These are phyloP conservation scores for Mycena latifolia DNA, from an alignment of 768 basidiomycete species.

Conservation along the genomic window DNA sequence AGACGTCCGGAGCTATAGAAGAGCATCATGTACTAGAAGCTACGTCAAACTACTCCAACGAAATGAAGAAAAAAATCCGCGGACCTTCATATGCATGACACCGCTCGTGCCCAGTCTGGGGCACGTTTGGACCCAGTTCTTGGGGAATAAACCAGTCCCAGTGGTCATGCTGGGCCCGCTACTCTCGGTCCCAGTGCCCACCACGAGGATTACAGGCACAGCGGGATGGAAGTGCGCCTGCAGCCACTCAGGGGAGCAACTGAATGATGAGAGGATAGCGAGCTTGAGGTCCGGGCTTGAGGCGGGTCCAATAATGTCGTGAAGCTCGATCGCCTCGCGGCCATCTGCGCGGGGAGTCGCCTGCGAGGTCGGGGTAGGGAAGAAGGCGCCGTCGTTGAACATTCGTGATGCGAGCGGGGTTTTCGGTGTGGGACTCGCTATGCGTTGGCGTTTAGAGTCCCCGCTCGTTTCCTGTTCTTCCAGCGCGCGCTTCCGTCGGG, in stretches of 20 bases:
- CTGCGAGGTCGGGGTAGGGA: constrained; percentile 49
- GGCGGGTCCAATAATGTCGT: constrained; percentile 28
- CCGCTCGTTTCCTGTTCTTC: constrained; percentile 45
- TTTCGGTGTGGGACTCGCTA: constrained; percentile 42
- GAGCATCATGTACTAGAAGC: constrained; percentile 81
- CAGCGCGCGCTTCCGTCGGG: constrained; percentile 74
- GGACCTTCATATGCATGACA: constrained; percentile 86
- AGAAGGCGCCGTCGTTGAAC: constrained; percentile 23
- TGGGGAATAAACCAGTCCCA: too few species aligned
- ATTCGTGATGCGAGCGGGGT: constrained; percentile 54
- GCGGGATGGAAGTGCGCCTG: constrained; percentile 76
- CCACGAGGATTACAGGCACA: constrained; percentile 83
- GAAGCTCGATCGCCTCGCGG: constrained; percentile 37
- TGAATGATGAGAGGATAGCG: constrained; percentile 83
- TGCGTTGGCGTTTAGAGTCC: constrained; percentile 39
- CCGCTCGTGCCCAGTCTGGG: constrained; percentile 74
- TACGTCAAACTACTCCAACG: neutral
- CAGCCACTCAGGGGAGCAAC: constrained; percentile 80
- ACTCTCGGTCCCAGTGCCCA: constrained; percentile 73
- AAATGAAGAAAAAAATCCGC: neutral
- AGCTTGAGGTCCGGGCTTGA: constrained; percentile 78
- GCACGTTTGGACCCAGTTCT: constrained; percentile 76
- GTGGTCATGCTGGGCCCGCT: constrained; percentile 72
- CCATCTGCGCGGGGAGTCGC: constrained; percentile 67
- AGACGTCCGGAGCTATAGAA: constrained; percentile 86